phyloP scores from a whole-genome alignment of 768 basidiomycete genomes.

The Suillus plorans region DNA sequence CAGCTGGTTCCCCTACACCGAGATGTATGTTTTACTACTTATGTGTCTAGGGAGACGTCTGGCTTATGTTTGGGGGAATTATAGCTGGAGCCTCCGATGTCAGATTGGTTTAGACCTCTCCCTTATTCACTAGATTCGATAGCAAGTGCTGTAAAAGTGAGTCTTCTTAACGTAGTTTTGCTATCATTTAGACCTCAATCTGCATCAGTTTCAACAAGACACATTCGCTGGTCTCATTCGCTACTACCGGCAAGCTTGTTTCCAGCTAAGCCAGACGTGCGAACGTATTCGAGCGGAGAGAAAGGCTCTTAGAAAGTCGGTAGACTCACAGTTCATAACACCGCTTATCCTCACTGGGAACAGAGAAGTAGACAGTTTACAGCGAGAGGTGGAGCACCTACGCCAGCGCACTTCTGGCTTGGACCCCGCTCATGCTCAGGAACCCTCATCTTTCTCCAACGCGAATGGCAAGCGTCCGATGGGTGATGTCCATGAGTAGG shows the following conservation, averaged over 20 bases:
- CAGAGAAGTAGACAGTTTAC: slow-evolving; percentile 52
- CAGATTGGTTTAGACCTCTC: slow-evolving; percentile 73
- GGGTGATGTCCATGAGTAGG: slow-evolving; percentile 45
- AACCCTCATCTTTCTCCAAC: slow-evolving; percentile 44
- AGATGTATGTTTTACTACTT: slow-evolving; percentile 47
- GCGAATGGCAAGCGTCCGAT: slow-evolving; percentile 67
- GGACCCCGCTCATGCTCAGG: slow-evolving; percentile 21
- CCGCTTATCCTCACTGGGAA: background rate
- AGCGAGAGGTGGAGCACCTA: slow-evolving; percentile 48
- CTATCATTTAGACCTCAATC: background rate
- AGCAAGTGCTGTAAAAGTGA: slow-evolving; percentile 67
- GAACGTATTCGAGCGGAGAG: slow-evolving; percentile 38
- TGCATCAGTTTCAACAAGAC: slow-evolving; percentile 73
- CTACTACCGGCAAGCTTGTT: slow-evolving; percentile 56
- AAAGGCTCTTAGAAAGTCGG: slow-evolving; percentile 54
- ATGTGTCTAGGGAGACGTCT: background rate
- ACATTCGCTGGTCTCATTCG: slow-evolving; percentile 67
- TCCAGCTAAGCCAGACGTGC: slow-evolving; percentile 41
- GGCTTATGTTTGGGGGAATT: slow-evolving; percentile 5
- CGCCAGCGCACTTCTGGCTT: slow-evolving; percentile 33
- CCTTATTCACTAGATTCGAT: slow-evolving; percentile 61
- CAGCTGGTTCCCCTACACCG: slow-evolving; percentile 72
- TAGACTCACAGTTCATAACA: slow-evolving; percentile 10
- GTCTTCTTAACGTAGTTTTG: slow-evolving; percentile 5
- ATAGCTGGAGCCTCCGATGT: slow-evolving; percentile 81